phyloP scores from a whole-genome alignment of 257 asterid species.

The Verbena officinalis region DNA sequence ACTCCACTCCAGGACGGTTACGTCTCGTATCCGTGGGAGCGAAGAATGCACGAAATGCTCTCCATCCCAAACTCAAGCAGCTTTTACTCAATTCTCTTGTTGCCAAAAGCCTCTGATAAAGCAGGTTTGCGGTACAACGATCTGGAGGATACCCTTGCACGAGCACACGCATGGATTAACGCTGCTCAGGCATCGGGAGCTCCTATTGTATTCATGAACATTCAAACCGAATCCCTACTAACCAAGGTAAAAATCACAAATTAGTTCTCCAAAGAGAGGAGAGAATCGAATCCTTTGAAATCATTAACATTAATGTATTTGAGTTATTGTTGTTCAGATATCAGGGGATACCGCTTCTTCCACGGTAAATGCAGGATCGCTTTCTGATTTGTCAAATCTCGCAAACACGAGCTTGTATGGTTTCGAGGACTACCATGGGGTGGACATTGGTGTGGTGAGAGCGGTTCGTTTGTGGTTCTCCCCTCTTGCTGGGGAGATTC shows the following conservation, averaged over 20 bases:
- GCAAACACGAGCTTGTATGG: conserved; percentile 84
- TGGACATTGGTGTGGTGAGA: conserved; percentile 86
- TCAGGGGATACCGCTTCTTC: conserved; percentile 90
- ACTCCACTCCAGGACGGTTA: conserved; percentile 79
- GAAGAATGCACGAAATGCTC: conserved; percentile 69
- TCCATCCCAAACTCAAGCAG: conserved; percentile 73
- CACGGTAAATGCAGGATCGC: conserved; percentile 74
- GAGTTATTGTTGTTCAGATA: conserved; percentile 45
- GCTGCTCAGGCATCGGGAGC: conserved; percentile 79
- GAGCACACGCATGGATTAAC: conserved; percentile 93
- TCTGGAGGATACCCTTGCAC: conserved; percentile 89
- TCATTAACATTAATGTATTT: too few species aligned
- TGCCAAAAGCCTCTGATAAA: conserved; percentile 79
- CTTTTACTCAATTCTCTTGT: conserved; percentile 79
- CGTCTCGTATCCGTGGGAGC: conserved; percentile 87
- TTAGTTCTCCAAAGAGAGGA: too few species aligned
- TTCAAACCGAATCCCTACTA: conserved; percentile 90
- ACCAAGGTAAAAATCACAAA: conserved; percentile 74
- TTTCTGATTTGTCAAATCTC: conserved; percentile 77
- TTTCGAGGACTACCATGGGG: conserved; percentile 93
- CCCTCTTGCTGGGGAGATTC: conserved; percentile 78
- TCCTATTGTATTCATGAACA: conserved; percentile 83
- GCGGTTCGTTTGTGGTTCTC: conserved; percentile 93
- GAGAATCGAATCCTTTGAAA: too few species aligned
- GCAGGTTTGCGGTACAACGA: conserved; percentile 58